phyloP scores from a whole-genome alignment of 2,329 filamentous ascomycete genomes.

The Emergomyces pasteurianus region DNA sequence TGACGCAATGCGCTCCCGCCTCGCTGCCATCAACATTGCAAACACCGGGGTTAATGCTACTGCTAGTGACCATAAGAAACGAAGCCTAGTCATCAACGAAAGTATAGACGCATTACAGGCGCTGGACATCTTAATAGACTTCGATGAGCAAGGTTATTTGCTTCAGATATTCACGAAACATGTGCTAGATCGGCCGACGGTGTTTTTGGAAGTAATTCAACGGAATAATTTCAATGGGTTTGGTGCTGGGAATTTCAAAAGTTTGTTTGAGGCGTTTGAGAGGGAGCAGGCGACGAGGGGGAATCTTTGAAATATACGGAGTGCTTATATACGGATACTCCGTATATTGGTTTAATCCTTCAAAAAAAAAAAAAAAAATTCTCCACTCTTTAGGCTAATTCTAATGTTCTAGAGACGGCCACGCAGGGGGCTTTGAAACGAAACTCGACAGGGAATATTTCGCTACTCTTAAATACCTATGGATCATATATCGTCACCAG shows the following conservation, averaged over 20 bases:
- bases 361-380: no score
- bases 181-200: constrained; percentile 81
- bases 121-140: constrained; percentile 79
- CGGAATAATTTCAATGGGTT: constrained; percentile 78
- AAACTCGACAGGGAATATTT: not conserved
- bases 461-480: no score
- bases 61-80: constrained; percentile 1
- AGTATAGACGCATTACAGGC: constrained; percentile 62
- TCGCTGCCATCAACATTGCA: not conserved
- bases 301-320: constrained; percentile 50
- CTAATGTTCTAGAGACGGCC: not conserved
- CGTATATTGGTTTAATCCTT: no score
- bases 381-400: not conserved
- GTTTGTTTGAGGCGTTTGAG: constrained; percentile 84
- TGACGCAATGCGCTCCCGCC: constrained; percentile 51
- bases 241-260: constrained; percentile 87
- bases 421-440: not conserved
- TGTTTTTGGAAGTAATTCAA: constrained; percentile 91
- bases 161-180: constrained; percentile 65
- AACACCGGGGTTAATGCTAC: not conserved
- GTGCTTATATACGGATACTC: no score
- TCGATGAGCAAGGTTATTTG: constrained; percentile 79
- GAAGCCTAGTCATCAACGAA: constrained; percentile 50
- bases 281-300: constrained; percentile 72
- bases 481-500: no score